phyloP scores from a whole-genome alignment of 805 yeast species.

The Starmerella bombicola region DNA sequence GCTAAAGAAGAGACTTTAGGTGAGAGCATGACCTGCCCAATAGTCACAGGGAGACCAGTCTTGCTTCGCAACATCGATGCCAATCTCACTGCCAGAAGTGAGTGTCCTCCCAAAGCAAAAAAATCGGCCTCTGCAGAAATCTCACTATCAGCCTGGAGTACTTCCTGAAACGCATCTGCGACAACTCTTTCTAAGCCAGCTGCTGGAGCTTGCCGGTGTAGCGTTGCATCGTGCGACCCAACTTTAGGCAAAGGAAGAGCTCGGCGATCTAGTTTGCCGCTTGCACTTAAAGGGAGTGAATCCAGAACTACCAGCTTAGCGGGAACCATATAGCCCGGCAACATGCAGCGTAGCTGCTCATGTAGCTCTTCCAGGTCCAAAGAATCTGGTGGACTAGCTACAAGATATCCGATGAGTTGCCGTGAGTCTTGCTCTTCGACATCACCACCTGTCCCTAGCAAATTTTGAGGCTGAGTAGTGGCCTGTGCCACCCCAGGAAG shows the following conservation, averaged over 20 bases:
- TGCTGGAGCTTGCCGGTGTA: not conserved
- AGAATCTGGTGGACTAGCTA: not conserved
- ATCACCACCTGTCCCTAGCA: not conserved
- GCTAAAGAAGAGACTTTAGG: slow-evolving; percentile 11
- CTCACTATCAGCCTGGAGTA: slow-evolving; percentile 1
- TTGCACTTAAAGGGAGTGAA: slow-evolving; percentile 82
- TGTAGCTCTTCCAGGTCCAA: not conserved
- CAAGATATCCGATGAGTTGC: slow-evolving; percentile 13
- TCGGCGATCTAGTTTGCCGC: slow-evolving; percentile 94
- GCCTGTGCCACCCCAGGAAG: slow-evolving; percentile 9
- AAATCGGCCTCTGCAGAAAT: slow-evolving; percentile 48
- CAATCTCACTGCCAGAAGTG: slow-evolving; percentile 53
- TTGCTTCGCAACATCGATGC: slow-evolving; percentile 5
- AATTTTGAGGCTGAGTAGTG: slow-evolving; percentile 7
- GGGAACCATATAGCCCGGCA: slow-evolving; percentile 84
- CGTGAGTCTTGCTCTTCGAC: slow-evolving; percentile 11
- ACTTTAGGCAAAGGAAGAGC: slow-evolving; percentile 35
- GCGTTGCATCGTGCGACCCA: not conserved
- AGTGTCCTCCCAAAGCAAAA: slow-evolving; percentile 95
- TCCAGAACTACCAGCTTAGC: slow-evolving; percentile 74
- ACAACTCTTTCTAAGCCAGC: slow-evolving; percentile 6
- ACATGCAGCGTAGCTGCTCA: not conserved
- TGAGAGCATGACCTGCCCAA: slow-evolving; percentile 15
- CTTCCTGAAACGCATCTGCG: slow-evolving; percentile 6
- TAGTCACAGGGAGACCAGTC: slow-evolving; percentile 10